A percentile compares a stretch with the other conserved stretches of the same genome.
These are phyloP conservation scores for Dendrobium chrysotoxum DNA, from an alignment of 106 monocot species.

Conservation along the genomic window DNA sequence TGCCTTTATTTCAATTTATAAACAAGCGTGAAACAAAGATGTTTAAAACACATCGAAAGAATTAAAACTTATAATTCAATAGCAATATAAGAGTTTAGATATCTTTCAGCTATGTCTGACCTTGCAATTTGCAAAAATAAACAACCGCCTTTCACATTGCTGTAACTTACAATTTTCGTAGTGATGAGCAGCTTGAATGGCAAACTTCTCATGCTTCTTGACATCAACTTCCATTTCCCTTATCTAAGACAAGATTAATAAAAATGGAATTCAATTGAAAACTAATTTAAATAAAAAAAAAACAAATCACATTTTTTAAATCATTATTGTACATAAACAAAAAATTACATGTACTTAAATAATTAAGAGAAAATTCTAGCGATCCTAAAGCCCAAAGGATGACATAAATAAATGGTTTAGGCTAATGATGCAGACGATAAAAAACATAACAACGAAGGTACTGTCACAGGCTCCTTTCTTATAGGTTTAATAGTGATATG, in stretches of 20 bases:
- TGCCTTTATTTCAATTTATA: background rate
- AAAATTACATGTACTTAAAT: background rate
- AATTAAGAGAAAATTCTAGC: background rate
- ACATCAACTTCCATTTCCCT: conserved; percentile 72
- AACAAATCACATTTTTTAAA: background rate
- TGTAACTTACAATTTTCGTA: conserved; percentile 69
- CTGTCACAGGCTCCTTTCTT: background rate
- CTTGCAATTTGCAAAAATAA: background rate
- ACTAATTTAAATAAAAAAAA: background rate
- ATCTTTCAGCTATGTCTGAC: background rate
- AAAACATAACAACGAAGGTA: background rate
- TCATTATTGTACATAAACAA: background rate
- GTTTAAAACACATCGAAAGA: background rate
- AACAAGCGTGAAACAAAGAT: background rate
- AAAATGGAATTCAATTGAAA: background rate
- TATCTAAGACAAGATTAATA: conserved; percentile 44
- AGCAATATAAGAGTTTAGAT: background rate
- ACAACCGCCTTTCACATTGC: background rate
- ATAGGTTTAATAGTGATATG: background rate
- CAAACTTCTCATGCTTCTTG: conserved; percentile 68
- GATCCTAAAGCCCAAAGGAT: background rate
- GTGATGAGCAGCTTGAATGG: conserved; percentile 53
- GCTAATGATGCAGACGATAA: background rate
- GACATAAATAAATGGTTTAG: background rate
- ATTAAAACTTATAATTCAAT: background rate